Percentiles rank a stretch among this genome's conserved stretches.
These are phyloP conservation scores for Amauroascus niger DNA, from an alignment of 2,329 filamentous ascomycete species.

Conservation along the genomic window DNA sequence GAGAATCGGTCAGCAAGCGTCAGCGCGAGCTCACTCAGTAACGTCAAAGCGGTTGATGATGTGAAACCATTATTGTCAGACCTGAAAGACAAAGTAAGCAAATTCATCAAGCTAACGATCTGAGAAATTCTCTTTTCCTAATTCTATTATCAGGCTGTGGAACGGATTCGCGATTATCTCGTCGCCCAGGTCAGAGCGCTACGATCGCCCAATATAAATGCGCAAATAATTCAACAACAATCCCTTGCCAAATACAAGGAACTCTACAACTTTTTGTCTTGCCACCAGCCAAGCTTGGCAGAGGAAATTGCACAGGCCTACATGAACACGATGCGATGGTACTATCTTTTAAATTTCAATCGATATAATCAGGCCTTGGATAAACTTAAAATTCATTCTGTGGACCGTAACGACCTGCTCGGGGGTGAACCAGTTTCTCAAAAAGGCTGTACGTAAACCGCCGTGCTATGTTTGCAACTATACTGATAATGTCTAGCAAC, in stretches of 20 bases:
- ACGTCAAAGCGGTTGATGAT: constrained; percentile 70
- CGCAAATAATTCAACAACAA: constrained; percentile 91
- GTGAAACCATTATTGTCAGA: constrained; percentile 76
- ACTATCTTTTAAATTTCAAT: constrained; percentile 83
- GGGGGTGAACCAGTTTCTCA: constrained; percentile 65
- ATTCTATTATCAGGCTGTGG: constrained; percentile 54
- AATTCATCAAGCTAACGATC: background rate
- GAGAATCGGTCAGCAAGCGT: constrained; percentile 67
- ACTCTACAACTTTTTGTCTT: constrained; percentile 72
- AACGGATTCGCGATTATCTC: constrained; percentile 87
- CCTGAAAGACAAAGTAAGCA: constrained; percentile 62
- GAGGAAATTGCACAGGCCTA: constrained; percentile 89
- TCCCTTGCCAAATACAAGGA: constrained; percentile 83
- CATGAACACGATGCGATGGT: constrained; percentile 98
- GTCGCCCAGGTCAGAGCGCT: constrained; percentile 91
- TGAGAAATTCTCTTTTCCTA: background rate
- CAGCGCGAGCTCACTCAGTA: constrained; percentile 54
- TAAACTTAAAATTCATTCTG: constrained; percentile 69
- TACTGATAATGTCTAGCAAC: constrained; percentile 21
- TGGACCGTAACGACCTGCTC: constrained; percentile 76
- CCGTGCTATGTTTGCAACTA: background rate
- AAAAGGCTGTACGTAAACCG: constrained; percentile 41
- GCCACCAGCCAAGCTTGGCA: constrained; percentile 70
- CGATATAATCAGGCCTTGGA: constrained; percentile 76
- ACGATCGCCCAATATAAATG: constrained; percentile 90